Conservation (phyloP, 2,329 filamentous ascomycete species). For the Canariomyces notabilis region DNA sequence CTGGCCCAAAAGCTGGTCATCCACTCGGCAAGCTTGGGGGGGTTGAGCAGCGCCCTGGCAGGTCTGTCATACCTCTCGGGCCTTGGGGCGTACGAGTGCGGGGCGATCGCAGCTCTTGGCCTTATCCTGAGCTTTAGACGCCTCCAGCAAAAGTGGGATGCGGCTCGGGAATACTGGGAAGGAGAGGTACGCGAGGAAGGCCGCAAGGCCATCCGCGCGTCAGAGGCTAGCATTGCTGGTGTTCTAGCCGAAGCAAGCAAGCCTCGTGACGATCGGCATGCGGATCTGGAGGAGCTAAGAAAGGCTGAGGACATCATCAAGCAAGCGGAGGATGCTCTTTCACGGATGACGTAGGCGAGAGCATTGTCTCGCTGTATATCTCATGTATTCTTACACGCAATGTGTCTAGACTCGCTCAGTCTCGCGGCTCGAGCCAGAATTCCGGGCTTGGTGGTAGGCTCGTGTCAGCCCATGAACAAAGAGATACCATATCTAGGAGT, state of each 20-base stretch:
- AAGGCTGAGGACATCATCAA: slow-evolving; percentile 41
- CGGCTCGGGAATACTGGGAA: slow-evolving; percentile 57
- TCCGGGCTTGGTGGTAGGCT: slow-evolving; percentile 4
- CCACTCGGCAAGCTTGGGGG: slow-evolving; percentile 68
- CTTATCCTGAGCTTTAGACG: slow-evolving; percentile 54
- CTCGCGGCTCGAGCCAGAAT: neutral
- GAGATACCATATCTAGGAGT: slow-evolving; percentile 11
- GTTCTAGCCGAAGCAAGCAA: slow-evolving; percentile 37
- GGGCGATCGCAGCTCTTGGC: slow-evolving; percentile 57
- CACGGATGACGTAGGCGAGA: slow-evolving; percentile 39
- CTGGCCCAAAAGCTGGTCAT: slow-evolving; percentile 70
- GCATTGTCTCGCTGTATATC: slow-evolving; percentile 9
- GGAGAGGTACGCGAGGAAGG: slow-evolving; percentile 63
- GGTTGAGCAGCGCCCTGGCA: slow-evolving; percentile 51
- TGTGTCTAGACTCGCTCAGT: slow-evolving; percentile 4
- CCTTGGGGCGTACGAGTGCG: slow-evolving; percentile 55
- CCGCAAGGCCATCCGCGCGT: slow-evolving; percentile 54
- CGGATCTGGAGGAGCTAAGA: slow-evolving; percentile 32
- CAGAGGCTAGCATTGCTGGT: slow-evolving; percentile 48
- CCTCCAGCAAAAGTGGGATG: slow-evolving; percentile 60
- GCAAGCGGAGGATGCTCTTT: slow-evolving; percentile 46
- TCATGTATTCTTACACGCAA: slow-evolving; percentile 21
- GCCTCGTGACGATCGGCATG: slow-evolving; percentile 14
- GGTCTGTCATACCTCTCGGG: slow-evolving; percentile 54
- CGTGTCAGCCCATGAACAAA: slow-evolving; percentile 16